Evolutionary conservation across 2,329 filamentous ascomycete species (phyloP).

Genomic region (Aureobasidium sp.): DNA sequence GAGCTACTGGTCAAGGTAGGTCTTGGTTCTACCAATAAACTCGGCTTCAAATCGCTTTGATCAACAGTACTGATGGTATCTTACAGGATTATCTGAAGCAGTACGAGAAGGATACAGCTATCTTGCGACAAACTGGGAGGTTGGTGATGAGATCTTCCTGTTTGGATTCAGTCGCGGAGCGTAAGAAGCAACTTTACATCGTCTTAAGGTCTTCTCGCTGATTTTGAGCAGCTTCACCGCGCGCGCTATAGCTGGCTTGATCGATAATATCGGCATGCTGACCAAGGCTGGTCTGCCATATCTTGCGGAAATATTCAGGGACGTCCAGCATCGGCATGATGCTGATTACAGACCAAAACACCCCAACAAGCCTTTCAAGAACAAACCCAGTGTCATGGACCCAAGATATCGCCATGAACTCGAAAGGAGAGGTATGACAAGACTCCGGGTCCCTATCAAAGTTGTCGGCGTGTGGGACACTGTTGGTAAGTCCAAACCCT

Average conservation of each 20-base stretch:
- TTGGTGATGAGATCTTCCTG: constrained; percentile 45
- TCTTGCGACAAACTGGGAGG: constrained; percentile 47
- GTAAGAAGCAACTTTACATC: constrained; percentile 20
- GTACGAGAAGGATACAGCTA: constrained; percentile 45
- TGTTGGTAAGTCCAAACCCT: constrained; percentile 25
- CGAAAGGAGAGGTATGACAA: constrained; percentile 26
- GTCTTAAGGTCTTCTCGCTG: not conserved
- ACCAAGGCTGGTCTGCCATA: constrained; percentile 41
- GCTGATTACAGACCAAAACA: constrained; percentile 38
- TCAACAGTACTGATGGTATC: not conserved
- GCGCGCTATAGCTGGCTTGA: constrained; percentile 39
- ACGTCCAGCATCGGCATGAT: constrained; percentile 40
- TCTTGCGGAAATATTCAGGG: constrained; percentile 41
- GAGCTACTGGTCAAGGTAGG: constrained; percentile 34
- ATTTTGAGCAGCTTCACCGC: constrained; percentile 21
- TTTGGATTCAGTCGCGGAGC: constrained; percentile 45
- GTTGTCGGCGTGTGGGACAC: constrained; percentile 42
- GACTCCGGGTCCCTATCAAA: constrained; percentile 32
- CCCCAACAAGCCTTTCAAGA: constrained; percentile 40
- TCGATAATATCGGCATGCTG: constrained; percentile 41
- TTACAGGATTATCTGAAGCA: constrained; percentile 38
- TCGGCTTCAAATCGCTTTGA: too few relatives aligned
- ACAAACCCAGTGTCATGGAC: constrained; percentile 39
- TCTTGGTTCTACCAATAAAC: not conserved
- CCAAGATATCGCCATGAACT: constrained; percentile 40